phyloP scores from a whole-genome alignment of 1,139 yeast species.

The Debaryomyces subglobosus region DNA sequence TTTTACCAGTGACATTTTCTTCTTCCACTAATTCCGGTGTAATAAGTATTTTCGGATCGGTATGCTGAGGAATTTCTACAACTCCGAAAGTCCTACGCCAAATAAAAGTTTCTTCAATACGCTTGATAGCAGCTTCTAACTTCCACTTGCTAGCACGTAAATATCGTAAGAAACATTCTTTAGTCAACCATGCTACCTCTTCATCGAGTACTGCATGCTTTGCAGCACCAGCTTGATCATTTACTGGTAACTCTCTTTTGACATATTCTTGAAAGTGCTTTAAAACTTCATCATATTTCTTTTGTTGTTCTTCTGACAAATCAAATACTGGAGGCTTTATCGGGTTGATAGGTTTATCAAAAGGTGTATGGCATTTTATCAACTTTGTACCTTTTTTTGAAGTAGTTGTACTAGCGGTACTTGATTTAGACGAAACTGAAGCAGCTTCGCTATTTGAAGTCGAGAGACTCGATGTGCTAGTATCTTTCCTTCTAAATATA shows the following conservation, averaged over 20 bases:
- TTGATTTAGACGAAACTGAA: slow-evolving; percentile 20
- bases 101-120: slow-evolving; percentile 74
- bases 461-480: slow-evolving; percentile 10
- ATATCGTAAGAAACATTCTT: slow-evolving; percentile 86
- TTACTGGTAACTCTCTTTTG: slow-evolving; percentile 26
- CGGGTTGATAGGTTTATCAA: slow-evolving; percentile 44
- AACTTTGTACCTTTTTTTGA: slow-evolving; percentile 17
- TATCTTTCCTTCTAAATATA: slow-evolving; percentile 22
- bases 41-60: slow-evolving; percentile 46
- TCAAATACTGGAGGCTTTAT: slow-evolving; percentile 33
- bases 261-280: slow-evolving; percentile 27
- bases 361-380: slow-evolving; percentile 42
- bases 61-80: slow-evolving; percentile 52
- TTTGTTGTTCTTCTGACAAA: slow-evolving; percentile 32
- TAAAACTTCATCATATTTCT: slow-evolving; percentile 30
- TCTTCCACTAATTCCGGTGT: slow-evolving; percentile 64
- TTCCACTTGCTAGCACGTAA: slow-evolving; percentile 92
- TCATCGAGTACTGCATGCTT: slow-evolving; percentile 37
- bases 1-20: slow-evolving; percentile 88
- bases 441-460: slow-evolving; percentile 15
- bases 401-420: slow-evolving; percentile 15
- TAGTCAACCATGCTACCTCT: slow-evolving; percentile 89
- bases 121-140: slow-evolving; percentile 64
- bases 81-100: slow-evolving; percentile 96
- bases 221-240: slow-evolving; percentile 23